These are phyloP conservation scores for Borovskyia barvae DNA, from an alignment of 208 protist species.

Conservation along the genomic window DNA sequence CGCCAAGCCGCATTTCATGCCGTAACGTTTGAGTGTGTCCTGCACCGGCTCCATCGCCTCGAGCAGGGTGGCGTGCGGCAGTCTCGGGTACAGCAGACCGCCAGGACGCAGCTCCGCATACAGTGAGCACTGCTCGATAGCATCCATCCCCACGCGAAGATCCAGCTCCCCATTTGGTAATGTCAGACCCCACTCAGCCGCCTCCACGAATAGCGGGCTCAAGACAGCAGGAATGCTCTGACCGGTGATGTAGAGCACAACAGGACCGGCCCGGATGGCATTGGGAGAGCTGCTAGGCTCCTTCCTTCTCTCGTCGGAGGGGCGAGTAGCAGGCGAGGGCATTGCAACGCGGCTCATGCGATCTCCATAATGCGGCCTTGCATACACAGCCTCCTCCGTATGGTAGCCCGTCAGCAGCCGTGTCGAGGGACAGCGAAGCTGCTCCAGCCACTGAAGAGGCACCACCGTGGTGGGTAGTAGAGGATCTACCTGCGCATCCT, in stretches of 20 bases:
- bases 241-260: conserved; percentile 85
- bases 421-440: conserved; percentile 65
- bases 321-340: not conserved
- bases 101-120: conserved; percentile 84
- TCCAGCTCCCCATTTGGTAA: conserved; percentile 43
- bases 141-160: conserved; percentile 81
- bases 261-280: conserved; percentile 71
- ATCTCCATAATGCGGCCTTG: conserved; percentile 37
- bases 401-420: conserved; percentile 76
- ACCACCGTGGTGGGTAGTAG: conserved; percentile 53
- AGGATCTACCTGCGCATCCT: conserved; percentile 82
- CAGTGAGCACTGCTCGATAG: conserved; percentile 84
- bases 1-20: conserved; percentile 77
- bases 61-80: conserved; percentile 44
- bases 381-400: conserved; percentile 55
- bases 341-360: not conserved
- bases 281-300: conserved; percentile 17
- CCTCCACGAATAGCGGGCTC: conserved; percentile 74
- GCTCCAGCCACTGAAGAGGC: conserved; percentile 77
- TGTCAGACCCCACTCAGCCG: conserved; percentile 46
- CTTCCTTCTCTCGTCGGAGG: not conserved
- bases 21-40: conserved; percentile 63
- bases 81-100: conserved; percentile 70
- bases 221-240: conserved; percentile 70
- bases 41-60: conserved; percentile 50